phyloP scores from a whole-genome alignment of 345 rosid species.

The Pelargonium nanum region DNA sequence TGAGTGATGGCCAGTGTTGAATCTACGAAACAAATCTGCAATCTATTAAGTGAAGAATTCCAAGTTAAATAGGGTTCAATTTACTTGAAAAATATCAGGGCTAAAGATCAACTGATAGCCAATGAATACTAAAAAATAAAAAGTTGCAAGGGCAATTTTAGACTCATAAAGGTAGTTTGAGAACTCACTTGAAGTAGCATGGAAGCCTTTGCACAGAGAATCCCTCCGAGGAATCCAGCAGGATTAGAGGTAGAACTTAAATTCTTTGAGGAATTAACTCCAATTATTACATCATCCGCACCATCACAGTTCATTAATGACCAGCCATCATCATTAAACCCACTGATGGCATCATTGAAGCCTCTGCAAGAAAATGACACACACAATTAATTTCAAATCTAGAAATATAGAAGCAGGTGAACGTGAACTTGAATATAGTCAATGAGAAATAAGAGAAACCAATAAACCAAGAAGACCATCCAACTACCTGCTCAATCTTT shows the following conservation, averaged over 20 bases:
- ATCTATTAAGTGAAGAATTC: too few relatives aligned
- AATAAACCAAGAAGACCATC: neutral
- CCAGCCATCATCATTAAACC: constrained; percentile 96
- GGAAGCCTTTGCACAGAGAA: constrained; percentile 99
- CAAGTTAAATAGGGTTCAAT: too few relatives aligned
- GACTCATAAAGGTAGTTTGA: neutral
- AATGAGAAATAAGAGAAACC: neutral
- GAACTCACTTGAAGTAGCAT: constrained; percentile 84
- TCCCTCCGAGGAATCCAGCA: constrained; percentile 72
- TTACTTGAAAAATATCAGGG: too few relatives aligned
- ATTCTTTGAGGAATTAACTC: constrained; percentile 67
- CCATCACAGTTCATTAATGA: constrained; percentile 73
- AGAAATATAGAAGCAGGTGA: neutral
- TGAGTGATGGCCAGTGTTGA: too few relatives aligned
- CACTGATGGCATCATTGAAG: constrained; percentile 86
- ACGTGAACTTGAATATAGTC: neutral
- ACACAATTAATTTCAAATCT: neutral
- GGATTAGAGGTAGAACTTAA: constrained; percentile 32
- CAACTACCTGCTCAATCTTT: constrained; percentile 76
- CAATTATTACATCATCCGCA: constrained; percentile 80
- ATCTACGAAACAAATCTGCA: too few relatives aligned
- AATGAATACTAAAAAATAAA: neutral
- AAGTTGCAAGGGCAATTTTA: neutral
- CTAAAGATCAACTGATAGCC: too few relatives aligned
- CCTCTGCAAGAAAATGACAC: constrained; percentile 52